Base-by-base conservation (phyloP, 352 stramenopile genomes). In the Phytophthora podocarpi region DNA sequence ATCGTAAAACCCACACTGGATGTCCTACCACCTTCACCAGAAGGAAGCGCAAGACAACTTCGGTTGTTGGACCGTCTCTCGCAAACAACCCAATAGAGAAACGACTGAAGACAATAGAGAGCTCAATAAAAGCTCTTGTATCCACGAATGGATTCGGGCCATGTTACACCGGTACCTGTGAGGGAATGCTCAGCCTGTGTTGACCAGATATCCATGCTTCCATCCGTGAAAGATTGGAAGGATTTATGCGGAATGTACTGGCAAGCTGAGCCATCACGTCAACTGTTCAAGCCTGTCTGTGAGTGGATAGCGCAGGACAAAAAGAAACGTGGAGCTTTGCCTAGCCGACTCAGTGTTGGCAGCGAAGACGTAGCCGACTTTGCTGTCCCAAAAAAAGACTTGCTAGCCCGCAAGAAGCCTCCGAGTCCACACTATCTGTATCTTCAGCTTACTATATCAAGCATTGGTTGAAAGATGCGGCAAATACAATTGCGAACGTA, bases 281-380 rank as follows among this genome's bases (percentile, higher is more conserved):
- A 51, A 15, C 16, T 51, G 13, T 59, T 59, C n/a, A 59, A 59
- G 23, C 5, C n/a, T n/a, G n/a, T n/a, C n/a, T n/a, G n/a, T n/a
- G n/a, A n/a, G n/a, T n/a, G n/a, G n/a, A n/a, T n/a, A n/a, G n/a
- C n/a, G n/a, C n/a, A n/a, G n/a, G n/a, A n/a, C n/a, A n/a, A n/a
- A n/a, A n/a, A n/a, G n/a, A n/a, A n/a, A n/a, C n/a, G n/a, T n/a
- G n/a, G n/a, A n/a, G n/a, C n/a, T n/a, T n/a, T n/a, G n/a, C n/a
- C n/a, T n/a, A n/a, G n/a, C n/a, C n/a, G n/a, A n/a, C n/a, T n/a
- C n/a, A n/a, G n/a, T n/a, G n/a, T n/a, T n/a, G n/a, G n/a, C n/a
- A n/a, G n/a, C n/a, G n/a, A n/a, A n/a, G n/a, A n/a, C n/a, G n/a
- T n/a, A n/a, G n/a, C n/a, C n/a, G n/a, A n/a, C n/a, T n/a, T n/a